Evolutionary conservation across 2,329 filamentous ascomycete genomes (phyloP).

Genomic region (Fusarium palustre): DNA sequence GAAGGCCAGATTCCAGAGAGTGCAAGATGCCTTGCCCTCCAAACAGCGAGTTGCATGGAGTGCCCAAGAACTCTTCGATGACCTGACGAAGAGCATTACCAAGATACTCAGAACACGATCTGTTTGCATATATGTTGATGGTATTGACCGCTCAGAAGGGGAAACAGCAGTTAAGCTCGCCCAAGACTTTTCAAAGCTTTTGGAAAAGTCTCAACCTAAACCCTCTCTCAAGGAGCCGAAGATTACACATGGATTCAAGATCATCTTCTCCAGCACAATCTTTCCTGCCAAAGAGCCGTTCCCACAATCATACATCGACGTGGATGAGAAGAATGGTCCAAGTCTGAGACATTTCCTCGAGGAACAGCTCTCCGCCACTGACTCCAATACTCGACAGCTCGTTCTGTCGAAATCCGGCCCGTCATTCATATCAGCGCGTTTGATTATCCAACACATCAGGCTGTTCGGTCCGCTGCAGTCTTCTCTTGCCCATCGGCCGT

Average conservation of each 20-base stretch:
- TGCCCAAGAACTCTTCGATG: neutral
- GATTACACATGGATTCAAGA: neutral
- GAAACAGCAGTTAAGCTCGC: neutral
- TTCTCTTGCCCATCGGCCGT: slow-evolving; percentile 1
- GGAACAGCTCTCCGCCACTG: neutral
- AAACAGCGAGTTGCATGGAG: neutral
- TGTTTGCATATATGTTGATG: neutral
- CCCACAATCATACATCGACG: neutral
- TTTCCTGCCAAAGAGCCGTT: neutral
- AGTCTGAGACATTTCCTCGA: neutral
- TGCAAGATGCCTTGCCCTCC: neutral
- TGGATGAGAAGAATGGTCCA: slow-evolving; percentile 3
- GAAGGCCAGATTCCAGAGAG: neutral
- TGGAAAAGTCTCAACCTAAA: neutral
- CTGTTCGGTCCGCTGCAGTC: slow-evolving; percentile 4
- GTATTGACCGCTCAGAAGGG: slow-evolving; percentile 1
- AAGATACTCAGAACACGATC: neutral
- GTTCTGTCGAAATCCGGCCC: neutral
- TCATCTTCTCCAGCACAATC: neutral
- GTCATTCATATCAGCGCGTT: neutral
- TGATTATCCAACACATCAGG: slow-evolving; percentile 1
- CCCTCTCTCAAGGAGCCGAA: neutral
- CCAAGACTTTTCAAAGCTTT: slow-evolving; percentile 9
- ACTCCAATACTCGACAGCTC: neutral
- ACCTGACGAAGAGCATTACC: neutral